Conservation (phyloP, 1,139 yeast genomes). For the Yarrowia galli region DNA sequence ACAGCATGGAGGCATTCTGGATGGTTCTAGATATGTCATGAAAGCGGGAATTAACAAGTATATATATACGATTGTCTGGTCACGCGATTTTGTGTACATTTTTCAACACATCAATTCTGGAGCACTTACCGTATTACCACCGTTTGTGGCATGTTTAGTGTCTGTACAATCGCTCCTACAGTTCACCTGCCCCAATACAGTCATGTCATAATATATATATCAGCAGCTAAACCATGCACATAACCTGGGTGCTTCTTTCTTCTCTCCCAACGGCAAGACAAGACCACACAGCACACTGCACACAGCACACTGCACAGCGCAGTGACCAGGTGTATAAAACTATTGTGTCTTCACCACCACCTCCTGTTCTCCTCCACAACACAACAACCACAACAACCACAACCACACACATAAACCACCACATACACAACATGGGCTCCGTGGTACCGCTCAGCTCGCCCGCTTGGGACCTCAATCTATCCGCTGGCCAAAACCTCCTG, state of each 20-base stretch:
- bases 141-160: too few relatives aligned
- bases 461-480: constrained; percentile 35
- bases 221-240: not conserved
- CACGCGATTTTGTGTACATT: too few relatives aligned
- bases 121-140: too few relatives aligned
- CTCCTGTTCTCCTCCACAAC: constrained; percentile 5
- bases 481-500: constrained; percentile 30
- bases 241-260: not conserved
- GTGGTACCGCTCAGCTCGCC: constrained; percentile 35
- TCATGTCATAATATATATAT: too few relatives aligned
- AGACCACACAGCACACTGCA: not conserved
- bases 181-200: too few relatives aligned
- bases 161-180: too few relatives aligned
- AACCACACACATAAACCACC: too few relatives aligned
- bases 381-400: not conserved
- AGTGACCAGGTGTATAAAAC: not conserved
- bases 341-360: not conserved
- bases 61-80: too few relatives aligned
- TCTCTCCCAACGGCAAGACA: constrained; percentile 9
- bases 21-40: too few relatives aligned
- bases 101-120: too few relatives aligned
- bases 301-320: not conserved
- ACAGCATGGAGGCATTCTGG: too few relatives aligned
- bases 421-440: constrained; percentile 23
- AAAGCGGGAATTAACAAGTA: too few relatives aligned